Conservation (phyloP, 192 early-diverging fungal species). For the Coemansia sp. region DNA sequence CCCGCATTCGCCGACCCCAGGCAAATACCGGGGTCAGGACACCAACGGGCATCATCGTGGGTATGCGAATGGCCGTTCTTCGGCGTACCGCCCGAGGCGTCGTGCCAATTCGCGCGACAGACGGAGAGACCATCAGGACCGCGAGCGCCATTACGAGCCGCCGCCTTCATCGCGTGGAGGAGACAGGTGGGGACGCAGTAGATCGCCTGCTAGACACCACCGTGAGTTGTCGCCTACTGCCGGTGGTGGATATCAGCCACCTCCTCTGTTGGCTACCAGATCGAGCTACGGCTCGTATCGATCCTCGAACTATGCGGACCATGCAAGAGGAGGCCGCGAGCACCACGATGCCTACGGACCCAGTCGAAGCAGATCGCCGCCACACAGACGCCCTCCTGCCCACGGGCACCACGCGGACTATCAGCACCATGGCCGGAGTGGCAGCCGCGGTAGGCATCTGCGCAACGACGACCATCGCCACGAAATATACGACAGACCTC, state of each 20-base stretch:
- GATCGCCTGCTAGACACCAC: slow-evolving; percentile 24
- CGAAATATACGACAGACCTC: not conserved
- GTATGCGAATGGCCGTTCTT: not conserved
- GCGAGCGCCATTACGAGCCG: slow-evolving; percentile 8
- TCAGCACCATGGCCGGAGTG: slow-evolving; percentile 6
- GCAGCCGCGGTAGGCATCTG: not conserved
- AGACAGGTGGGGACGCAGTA: slow-evolving; percentile 29
- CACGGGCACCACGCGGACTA: slow-evolving; percentile 4
- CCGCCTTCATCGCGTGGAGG: slow-evolving; percentile 5
- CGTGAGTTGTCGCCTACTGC: not conserved
- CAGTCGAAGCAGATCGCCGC: slow-evolving; percentile 12
- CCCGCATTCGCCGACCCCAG: slow-evolving; percentile 27
- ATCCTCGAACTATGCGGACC: slow-evolving; percentile 5
- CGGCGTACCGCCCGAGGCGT: slow-evolving; percentile 20
- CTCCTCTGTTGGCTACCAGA: not conserved
- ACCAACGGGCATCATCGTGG: slow-evolving; percentile 2
- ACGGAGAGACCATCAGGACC: slow-evolving; percentile 25
- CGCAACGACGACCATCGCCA: slow-evolving; percentile 8
- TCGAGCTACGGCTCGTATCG: slow-evolving; percentile 7
- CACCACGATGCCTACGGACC: slow-evolving; percentile 5
- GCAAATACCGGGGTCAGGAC: slow-evolving; percentile 36
- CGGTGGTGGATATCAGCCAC: not conserved
- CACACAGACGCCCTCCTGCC: not conserved
- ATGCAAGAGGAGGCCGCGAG: slow-evolving; percentile 2
- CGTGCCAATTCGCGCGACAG: slow-evolving; percentile 40